These are phyloP conservation scores for Lotmaria passim DNA, from an alignment of 208 protist genomes.

Conservation along the genomic window DNA sequence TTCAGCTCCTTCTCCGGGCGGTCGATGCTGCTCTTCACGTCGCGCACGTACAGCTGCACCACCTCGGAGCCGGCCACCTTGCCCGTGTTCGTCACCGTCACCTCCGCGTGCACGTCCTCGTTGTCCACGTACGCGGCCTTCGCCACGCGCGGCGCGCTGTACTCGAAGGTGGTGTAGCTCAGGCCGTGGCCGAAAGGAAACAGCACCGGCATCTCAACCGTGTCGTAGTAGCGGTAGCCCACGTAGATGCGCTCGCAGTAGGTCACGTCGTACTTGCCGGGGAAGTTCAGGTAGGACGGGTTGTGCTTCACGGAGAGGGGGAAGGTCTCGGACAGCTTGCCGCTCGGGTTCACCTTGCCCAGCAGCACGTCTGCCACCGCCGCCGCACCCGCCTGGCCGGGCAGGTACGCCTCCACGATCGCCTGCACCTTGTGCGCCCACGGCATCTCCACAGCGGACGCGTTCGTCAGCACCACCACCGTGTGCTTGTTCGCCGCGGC, in stretches of 20 bases:
- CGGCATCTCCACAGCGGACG: conserved; percentile 12
- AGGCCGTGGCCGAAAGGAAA: conserved; percentile 9
- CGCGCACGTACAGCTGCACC: conserved; percentile 18
- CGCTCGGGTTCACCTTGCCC: conserved; percentile 17
- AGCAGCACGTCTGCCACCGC: conserved; percentile 8
- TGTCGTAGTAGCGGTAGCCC: conserved; percentile 19
- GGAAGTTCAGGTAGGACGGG: conserved; percentile 13
- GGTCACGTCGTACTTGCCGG: conserved; percentile 13
- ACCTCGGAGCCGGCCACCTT: conserved; percentile 7
- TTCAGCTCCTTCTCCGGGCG: conserved; percentile 15
- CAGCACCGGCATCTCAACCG: conserved; percentile 8
- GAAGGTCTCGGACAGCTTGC: conserved; percentile 6
- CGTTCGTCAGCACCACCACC: conserved; percentile 9
- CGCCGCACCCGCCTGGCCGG: background rate
- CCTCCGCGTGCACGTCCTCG: conserved; percentile 8
- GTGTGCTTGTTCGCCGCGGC: conserved; percentile 10
- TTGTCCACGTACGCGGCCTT: conserved; percentile 12
- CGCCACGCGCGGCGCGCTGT: conserved; percentile 13
- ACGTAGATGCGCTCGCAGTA: conserved; percentile 16
- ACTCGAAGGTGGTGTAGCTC: conserved; percentile 14
- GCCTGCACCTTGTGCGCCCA: conserved; percentile 10
- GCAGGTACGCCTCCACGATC: conserved; percentile 19
- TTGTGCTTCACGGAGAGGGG: conserved; percentile 8
- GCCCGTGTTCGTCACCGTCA: conserved; percentile 15
- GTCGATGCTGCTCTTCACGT: conserved; percentile 11